These are phyloP conservation scores for Phytophthora melonis DNA, from an alignment of 352 stramenopile genomes.

Conservation along the genomic window DNA sequence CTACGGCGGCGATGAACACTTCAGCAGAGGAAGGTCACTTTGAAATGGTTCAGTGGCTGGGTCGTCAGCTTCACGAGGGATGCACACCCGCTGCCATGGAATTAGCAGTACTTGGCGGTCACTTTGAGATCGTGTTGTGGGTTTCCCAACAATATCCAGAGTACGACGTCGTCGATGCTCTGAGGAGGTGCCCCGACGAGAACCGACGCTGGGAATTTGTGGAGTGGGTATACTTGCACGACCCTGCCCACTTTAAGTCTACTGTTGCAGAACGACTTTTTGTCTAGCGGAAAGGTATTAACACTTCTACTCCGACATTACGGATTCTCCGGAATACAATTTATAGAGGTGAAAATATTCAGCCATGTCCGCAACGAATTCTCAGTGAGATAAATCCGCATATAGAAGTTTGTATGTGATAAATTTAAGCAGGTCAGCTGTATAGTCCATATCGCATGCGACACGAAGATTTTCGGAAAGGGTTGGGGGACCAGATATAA, in stretches of 20 bases:
- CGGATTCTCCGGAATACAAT: too few species aligned
- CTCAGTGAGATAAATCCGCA: too few species aligned
- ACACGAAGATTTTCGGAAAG: too few species aligned
- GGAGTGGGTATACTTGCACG: constrained; percentile 3
- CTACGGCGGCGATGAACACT: constrained; percentile 3
- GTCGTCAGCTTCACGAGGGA: background rate
- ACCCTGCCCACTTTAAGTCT: background rate
- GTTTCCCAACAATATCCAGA: constrained; percentile 1
- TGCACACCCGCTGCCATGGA: constrained; percentile 9
- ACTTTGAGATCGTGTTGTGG: constrained; percentile 5
- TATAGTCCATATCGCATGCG: too few species aligned
- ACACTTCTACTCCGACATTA: too few species aligned
- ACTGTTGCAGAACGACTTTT: constrained; percentile 4
- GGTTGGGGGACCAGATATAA: too few species aligned
- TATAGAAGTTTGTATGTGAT: too few species aligned
- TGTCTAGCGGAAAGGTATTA: background rate
- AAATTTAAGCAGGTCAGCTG: too few species aligned
- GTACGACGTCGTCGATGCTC: constrained; percentile 5
- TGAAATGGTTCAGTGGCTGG: constrained; percentile 17
- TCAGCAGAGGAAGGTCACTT: constrained; percentile 4
- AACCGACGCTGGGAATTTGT: constrained; percentile 12
- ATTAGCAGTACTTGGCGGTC: constrained; percentile 6
- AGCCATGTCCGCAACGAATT: too few species aligned
- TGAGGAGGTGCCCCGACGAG: background rate
- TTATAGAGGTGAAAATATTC: too few species aligned